Evolutionary conservation across 176 grass and related monocot genomes (phyloP).

Genomic region (Oryza glumipatula): DNA sequence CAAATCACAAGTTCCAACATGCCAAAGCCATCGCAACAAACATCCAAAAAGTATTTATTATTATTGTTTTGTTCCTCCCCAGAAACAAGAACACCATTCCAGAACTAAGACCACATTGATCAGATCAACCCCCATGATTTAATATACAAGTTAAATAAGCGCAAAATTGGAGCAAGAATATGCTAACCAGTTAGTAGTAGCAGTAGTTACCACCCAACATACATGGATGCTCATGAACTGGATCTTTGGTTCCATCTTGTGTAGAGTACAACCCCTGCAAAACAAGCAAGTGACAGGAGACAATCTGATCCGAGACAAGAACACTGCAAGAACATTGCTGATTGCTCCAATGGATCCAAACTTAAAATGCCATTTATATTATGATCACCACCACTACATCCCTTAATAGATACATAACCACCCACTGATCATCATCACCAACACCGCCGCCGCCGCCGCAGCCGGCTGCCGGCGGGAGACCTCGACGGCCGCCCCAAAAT

Average conservation of each 20-base stretch:
- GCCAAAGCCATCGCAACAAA: constrained; percentile 37
- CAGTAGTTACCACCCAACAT: neutral
- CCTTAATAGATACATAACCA: constrained; percentile 58
- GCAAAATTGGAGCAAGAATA: neutral
- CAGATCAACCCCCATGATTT: neutral
- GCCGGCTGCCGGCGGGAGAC: constrained; percentile 44
- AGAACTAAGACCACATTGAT: neutral
- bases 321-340: neutral
- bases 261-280: neutral
- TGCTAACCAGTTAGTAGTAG: neutral
- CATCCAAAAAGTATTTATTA: constrained; percentile 45
- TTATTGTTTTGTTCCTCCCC: constrained; percentile 14
- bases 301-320: neutral
- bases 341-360: constrained; percentile 34
- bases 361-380: constrained; percentile 49
- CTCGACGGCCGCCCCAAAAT: constrained; percentile 66
- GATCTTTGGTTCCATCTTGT: neutral
- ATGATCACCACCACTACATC: constrained; percentile 54
- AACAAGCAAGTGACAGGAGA: neutral
- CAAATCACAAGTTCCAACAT: constrained; percentile 49
- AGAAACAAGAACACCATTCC: neutral
- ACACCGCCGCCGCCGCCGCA: neutral
- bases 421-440: neutral
- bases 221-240: neutral
- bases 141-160: neutral